A percentile compares a stretch with the other conserved stretches of the same genome.
phyloP scores from a whole-genome alignment of 2,329 filamentous ascomycete genomes.

The Lecanicillium sp. region DNA sequence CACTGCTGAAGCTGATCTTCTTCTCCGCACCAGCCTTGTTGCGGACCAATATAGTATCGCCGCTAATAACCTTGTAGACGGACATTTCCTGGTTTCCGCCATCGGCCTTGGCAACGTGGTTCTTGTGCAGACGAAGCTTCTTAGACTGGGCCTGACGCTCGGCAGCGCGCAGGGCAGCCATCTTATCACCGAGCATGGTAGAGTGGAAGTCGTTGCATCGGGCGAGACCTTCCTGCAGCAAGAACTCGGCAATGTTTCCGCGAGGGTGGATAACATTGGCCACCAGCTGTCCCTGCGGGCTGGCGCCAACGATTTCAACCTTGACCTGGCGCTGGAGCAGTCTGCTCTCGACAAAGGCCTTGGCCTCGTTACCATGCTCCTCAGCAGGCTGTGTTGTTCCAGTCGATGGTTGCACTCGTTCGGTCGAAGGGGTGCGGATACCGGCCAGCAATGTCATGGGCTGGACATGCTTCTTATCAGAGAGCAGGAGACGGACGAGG shows the following conservation, averaged over 20 bases:
- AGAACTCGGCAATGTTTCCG: conserved; percentile 86
- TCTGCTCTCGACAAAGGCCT: conserved; percentile 77
- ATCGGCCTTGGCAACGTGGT: conserved; percentile 64
- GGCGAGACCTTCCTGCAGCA: conserved; percentile 83
- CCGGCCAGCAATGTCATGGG: conserved; percentile 85
- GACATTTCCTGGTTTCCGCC: conserved; percentile 67
- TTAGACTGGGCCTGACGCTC: conserved; percentile 77
- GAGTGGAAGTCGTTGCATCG: conserved; percentile 95
- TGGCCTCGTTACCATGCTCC: conserved; percentile 82
- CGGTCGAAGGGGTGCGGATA: conserved; percentile 82
- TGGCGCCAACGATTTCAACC: conserved; percentile 76
- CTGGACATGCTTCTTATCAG: conserved; percentile 78
- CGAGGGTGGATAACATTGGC: conserved; percentile 79
- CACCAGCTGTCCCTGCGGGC: conserved; percentile 86
- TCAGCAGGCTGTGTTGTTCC: conserved; percentile 79
- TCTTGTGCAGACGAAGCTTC: conserved; percentile 73
- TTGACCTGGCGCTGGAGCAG: conserved; percentile 81
- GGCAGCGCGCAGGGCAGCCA: conserved; percentile 76
- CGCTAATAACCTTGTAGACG: conserved; percentile 78
- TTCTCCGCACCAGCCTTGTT: conserved; percentile 81
- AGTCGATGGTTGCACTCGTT: conserved; percentile 70
- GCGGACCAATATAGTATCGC: conserved; percentile 81
- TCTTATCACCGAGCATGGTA: conserved; percentile 79
- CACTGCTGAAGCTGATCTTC: conserved; percentile 84
- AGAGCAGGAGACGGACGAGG: conserved; percentile 72